phyloP scores from a whole-genome alignment of 345 rosid species.

The Eucalyptus virginea region DNA sequence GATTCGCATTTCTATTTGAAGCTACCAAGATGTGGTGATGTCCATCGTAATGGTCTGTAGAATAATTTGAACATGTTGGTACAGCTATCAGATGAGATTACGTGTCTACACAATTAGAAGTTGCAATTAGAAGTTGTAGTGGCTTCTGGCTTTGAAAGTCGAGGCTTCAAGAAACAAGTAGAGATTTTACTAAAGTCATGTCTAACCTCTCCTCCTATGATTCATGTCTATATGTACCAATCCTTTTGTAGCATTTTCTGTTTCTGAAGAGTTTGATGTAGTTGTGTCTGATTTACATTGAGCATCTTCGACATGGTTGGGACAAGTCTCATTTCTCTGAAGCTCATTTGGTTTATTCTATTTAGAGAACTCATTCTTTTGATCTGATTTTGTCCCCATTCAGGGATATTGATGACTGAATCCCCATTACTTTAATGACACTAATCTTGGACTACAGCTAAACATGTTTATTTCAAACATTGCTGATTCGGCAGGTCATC shows the following conservation, averaged over 20 bases:
- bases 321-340: background rate
- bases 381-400: background rate
- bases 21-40: background rate
- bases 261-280: background rate
- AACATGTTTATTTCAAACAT: background rate
- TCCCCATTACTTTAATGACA: background rate
- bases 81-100: background rate
- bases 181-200: background rate
- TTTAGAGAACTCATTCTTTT: background rate
- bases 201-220: background rate
- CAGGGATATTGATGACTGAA: background rate
- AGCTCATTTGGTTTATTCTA: background rate
- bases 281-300: background rate
- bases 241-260: background rate
- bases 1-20: background rate
- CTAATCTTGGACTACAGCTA: background rate
- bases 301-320: background rate
- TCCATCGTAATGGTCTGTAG: background rate
- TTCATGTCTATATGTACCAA: background rate
- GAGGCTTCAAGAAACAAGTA: background rate
- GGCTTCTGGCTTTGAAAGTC: background rate
- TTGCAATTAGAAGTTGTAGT: background rate
- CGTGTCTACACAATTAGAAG: background rate
- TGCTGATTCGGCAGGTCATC: conserved; percentile 45
- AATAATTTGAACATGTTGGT: background rate